A percentile compares a stretch with the other conserved stretches of the same genome.
phyloP scores from a whole-genome alignment of 2,329 filamentous ascomycete species.

The Bipolaris bicolor region DNA sequence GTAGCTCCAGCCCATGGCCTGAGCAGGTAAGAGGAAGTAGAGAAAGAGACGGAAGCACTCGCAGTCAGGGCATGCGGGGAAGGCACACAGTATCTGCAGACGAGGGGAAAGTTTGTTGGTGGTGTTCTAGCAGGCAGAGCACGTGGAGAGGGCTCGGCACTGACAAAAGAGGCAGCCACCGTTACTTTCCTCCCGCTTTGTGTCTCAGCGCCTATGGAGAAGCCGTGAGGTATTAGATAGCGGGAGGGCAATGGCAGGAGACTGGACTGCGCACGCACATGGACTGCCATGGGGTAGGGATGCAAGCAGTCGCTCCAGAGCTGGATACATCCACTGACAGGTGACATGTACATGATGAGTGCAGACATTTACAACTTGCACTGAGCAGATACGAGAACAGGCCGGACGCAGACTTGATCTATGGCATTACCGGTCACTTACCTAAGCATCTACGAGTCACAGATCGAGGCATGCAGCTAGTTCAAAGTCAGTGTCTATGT shows the following conservation, averaged over 20 bases:
- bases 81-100: conserved; percentile 26
- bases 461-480: conserved; percentile 50
- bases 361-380: background rate
- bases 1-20: conserved; percentile 28
- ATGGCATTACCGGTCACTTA: conserved; percentile 10
- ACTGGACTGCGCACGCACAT: background rate
- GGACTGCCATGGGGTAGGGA: background rate
- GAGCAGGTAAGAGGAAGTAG: conserved; percentile 20
- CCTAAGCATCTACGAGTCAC: conserved; percentile 46
- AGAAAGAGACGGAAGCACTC: conserved; percentile 19
- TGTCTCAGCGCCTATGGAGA: conserved; percentile 67
- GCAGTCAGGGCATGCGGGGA: conserved; percentile 26
- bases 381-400: background rate
- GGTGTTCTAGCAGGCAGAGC: conserved; percentile 33
- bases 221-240: conserved; percentile 72
- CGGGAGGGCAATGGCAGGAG: conserved; percentile 57
- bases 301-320: background rate
- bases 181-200: conserved; percentile 70
- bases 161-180: conserved; percentile 42
- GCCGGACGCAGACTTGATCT: background rate
- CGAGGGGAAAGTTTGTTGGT: conserved; percentile 38
- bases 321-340: background rate
- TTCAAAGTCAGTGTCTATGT: conserved; percentile 12
- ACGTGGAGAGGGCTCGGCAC: conserved; percentile 38
- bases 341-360: background rate